phyloP scores from a whole-genome alignment of 495 filamentous ascomycete species.

The Penicillium argentinense region DNA sequence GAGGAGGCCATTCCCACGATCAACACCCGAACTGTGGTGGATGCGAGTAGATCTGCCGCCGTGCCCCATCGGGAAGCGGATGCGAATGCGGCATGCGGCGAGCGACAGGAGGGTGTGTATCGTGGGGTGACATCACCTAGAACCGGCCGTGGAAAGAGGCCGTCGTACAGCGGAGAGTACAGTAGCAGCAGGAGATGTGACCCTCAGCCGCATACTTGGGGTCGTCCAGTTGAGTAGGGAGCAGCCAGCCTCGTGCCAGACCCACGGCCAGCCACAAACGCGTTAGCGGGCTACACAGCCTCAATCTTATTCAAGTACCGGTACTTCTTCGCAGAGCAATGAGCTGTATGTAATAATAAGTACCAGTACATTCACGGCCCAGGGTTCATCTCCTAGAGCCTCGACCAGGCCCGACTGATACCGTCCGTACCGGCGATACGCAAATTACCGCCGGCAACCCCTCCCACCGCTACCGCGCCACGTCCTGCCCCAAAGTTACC shows the following conservation, averaged over 20 bases:
- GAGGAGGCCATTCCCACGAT: neutral
- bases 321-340: neutral
- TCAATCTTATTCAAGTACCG: constrained; percentile 24
- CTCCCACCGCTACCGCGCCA: neutral
- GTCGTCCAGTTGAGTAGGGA: constrained; percentile 1
- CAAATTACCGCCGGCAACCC: neutral
- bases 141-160: neutral
- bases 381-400: constrained; percentile 27
- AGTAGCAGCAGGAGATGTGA: neutral
- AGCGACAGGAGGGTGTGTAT: neutral
- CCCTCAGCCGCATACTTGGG: constrained; percentile 9
- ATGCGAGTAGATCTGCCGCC: neutral
- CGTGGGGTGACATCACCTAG: constrained; percentile 5
- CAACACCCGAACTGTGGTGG: neutral
- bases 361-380: constrained; percentile 10
- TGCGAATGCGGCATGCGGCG: too few relatives aligned
- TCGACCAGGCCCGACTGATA: constrained; percentile 20
- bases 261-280: constrained; percentile 30
- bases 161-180: neutral
- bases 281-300: constrained; percentile 38
- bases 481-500: neutral
- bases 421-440: too few relatives aligned
- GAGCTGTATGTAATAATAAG: neutral
- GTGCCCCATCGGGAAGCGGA: too few relatives aligned
- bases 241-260: constrained; percentile 20